A percentile compares a stretch with the other conserved stretches of the same genome.
Evolutionary conservation across 345 rosid species (phyloP).

Genomic region (Camelina neglecta): DNA sequence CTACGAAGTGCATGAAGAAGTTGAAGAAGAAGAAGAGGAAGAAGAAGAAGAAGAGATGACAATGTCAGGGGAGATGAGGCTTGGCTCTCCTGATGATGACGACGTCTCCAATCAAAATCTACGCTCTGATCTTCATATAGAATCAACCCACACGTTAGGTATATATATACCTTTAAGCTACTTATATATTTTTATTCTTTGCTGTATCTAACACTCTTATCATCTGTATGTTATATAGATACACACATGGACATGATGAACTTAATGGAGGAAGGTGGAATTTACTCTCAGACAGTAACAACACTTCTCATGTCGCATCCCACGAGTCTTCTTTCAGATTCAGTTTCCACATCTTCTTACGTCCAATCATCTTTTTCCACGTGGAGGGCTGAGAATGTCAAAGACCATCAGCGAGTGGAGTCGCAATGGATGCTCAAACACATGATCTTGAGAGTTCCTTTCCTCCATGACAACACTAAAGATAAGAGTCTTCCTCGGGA

Average conservation of each 20-base stretch:
- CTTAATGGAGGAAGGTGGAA: constrained; percentile 61
- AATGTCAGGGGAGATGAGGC: constrained; percentile 81
- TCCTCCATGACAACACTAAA: constrained; percentile 67
- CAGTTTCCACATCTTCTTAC: constrained; percentile 46
- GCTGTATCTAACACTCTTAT: constrained; percentile 1
- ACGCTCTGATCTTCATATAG: constrained; percentile 59
- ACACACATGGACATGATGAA: constrained; percentile 46
- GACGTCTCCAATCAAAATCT: constrained; percentile 61
- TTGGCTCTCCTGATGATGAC: constrained; percentile 80
- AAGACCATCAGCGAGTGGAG: constrained; percentile 35
- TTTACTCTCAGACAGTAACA: constrained; percentile 91
- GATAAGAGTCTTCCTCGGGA: constrained; percentile 54
- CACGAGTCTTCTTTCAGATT: constrained; percentile 53
- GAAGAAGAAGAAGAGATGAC: constrained; percentile 54
- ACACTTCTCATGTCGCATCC: constrained; percentile 72
- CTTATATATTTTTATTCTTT: not conserved
- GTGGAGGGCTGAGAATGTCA: constrained; percentile 54
- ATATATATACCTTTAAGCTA: constrained; percentile 5
- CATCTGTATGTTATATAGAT: constrained; percentile 11
- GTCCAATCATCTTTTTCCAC: constrained; percentile 67
- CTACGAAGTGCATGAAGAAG: constrained; percentile 56
- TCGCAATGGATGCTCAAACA: constrained; percentile 84
- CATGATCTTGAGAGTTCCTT: constrained; percentile 76
- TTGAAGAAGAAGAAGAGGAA: constrained; percentile 41
- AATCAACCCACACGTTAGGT: constrained; percentile 40